A percentile compares a stretch with the other conserved stretches of the same genome.
phyloP scores from a whole-genome alignment of 225 moss, liverwort and hornwort genomes.

The Pseudoscleropodium purum region DNA sequence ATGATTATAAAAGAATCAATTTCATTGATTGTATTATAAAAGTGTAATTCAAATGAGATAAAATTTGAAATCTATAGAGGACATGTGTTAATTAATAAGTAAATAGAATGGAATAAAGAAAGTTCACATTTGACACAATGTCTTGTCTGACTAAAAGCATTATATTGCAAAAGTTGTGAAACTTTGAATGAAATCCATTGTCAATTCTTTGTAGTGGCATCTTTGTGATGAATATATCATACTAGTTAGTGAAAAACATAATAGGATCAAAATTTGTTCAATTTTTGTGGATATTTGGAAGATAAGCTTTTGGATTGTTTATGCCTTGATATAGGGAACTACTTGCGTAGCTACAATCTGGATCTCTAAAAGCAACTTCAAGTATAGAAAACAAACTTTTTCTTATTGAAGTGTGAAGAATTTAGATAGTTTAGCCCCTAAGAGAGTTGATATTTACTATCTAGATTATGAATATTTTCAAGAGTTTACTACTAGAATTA shows the following conservation, averaged over 20 bases:
- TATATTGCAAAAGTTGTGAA: no score
- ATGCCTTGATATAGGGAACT: neutral
- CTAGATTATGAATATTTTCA: neutral
- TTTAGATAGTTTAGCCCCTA: neutral
- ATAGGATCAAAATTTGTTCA: neutral
- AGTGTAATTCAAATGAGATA: no score
- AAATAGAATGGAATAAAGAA: no score
- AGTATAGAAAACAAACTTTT: neutral
- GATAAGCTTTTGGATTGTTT: neutral
- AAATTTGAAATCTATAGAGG: no score
- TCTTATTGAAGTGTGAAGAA: neutral
- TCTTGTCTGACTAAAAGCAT: no score
- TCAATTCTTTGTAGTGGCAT: no score
- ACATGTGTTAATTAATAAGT: no score
- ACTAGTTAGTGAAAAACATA: neutral
- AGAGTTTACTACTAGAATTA: rapidly evolving
- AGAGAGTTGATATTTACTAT: neutral
- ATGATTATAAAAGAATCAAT: no score
- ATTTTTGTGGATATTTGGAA: neutral
- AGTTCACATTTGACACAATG: no score
- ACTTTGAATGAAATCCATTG: no score
- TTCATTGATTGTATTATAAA: no score
- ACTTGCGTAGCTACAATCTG: neutral
- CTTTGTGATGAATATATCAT: no score
- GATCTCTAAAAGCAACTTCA: neutral